A percentile compares a stretch with the other conserved stretches of the same genome.
phyloP scores from a whole-genome alignment of 176 grass and related monocot species.

The Raddia guianensis region DNA sequence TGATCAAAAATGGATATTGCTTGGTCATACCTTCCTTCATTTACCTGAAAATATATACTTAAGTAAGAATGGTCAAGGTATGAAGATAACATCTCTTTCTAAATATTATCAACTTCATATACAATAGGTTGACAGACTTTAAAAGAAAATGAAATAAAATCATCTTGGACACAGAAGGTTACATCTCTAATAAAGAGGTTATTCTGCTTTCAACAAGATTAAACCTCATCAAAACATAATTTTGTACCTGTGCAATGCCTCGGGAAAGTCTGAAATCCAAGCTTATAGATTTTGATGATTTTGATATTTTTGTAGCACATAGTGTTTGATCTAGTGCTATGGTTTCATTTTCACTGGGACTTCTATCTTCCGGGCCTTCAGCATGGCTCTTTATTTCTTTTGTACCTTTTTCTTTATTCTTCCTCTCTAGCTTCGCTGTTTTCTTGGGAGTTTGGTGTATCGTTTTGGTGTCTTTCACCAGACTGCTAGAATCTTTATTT shows the following conservation, averaged over 20 bases:
- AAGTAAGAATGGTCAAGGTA: slow-evolving; percentile 7
- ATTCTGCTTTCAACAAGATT: not conserved
- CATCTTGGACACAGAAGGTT: not conserved
- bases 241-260: slow-evolving; percentile 89
- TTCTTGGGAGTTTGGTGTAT: slow-evolving; percentile 42
- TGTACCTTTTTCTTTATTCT: slow-evolving; percentile 57
- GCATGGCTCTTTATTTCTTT: slow-evolving; percentile 43
- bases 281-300: slow-evolving; percentile 88
- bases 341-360: slow-evolving; percentile 49
- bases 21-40: slow-evolving; percentile 95
- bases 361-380: slow-evolving; percentile 30
- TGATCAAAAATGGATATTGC: slow-evolving; percentile 97
- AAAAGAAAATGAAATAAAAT: slow-evolving; percentile 12
- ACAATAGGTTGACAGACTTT: not conserved
- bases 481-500: slow-evolving; percentile 30
- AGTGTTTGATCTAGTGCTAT: slow-evolving; percentile 59
- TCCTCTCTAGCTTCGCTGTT: slow-evolving; percentile 37
- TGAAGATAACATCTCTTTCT: slow-evolving; percentile 25
- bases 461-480: slow-evolving; percentile 32
- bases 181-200: not conserved
- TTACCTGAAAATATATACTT: slow-evolving; percentile 73
- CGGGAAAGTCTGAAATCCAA: slow-evolving; percentile 95
- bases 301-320: slow-evolving; percentile 78
- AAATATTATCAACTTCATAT: slow-evolving; percentile 13
- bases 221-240: slow-evolving; percentile 6